Conservation (phyloP, 192 early-diverging fungal species). For the Coemansia sp. region DNA sequence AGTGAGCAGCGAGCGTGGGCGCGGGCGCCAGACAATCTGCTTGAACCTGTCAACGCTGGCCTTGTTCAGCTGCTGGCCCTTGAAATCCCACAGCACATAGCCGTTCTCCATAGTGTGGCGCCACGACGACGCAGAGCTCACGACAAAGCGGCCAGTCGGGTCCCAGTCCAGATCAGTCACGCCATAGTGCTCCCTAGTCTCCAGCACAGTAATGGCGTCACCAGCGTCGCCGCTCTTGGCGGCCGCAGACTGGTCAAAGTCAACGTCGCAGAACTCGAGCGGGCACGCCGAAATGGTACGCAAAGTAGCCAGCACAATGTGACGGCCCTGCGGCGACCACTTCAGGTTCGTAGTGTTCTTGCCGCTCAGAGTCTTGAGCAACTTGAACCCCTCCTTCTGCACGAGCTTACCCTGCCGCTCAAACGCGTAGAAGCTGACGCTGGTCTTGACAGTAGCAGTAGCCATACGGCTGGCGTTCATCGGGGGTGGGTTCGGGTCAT, state of each 20-base stretch:
- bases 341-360: slow-evolving; percentile 80
- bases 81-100: slow-evolving; percentile 89
- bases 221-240: slow-evolving; percentile 57
- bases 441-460: slow-evolving; percentile 59
- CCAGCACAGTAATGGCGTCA: slow-evolving; percentile 66
- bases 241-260: slow-evolving; percentile 64
- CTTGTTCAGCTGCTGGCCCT: slow-evolving; percentile 77
- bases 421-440: slow-evolving; percentile 83
- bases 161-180: slow-evolving; percentile 98
- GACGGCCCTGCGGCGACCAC: slow-evolving; percentile 97
- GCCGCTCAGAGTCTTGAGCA: slow-evolving; percentile 79
- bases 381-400: slow-evolving; percentile 68
- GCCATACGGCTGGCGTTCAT: slow-evolving; percentile 54
- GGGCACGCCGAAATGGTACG: slow-evolving; percentile 72
- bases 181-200: slow-evolving; percentile 87
- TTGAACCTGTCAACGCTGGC: slow-evolving; percentile 80
- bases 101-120: slow-evolving; percentile 85
- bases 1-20: slow-evolving; percentile 78
- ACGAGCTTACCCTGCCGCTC: slow-evolving; percentile 69
- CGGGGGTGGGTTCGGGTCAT: slow-evolving; percentile 63
- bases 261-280: slow-evolving; percentile 92
- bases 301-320: slow-evolving; percentile 84
- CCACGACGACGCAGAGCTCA: slow-evolving; percentile 85
- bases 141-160: slow-evolving; percentile 94
- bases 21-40: slow-evolving; percentile 95